Base-by-base conservation (phyloP, 2,329 filamentous ascomycete species). In the Neofusicoccum kwambonambiense region DNA sequence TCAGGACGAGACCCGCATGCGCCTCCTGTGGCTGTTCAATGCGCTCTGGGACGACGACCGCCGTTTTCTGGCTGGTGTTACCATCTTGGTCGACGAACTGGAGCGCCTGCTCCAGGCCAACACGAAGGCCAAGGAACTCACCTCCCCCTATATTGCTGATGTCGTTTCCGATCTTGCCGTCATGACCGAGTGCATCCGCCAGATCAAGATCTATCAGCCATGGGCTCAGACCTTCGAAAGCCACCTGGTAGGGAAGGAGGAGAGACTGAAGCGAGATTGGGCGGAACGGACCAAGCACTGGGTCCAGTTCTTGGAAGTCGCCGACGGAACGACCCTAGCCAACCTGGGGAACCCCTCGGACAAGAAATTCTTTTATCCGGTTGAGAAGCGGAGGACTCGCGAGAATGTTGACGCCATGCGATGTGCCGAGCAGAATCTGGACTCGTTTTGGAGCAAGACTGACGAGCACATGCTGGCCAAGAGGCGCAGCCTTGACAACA, bases 171-270 rank as follows among this genome's bases (percentile, higher is more conserved):
- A 84, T 15, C 70, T 86, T 0, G 78, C 81, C 2, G 77, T 86
- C 39, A 44, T 84, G 0, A 68, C 75, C 1, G 73, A 86, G 65
- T 82, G 80, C 56, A 34, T 79, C 7, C 71, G 73, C 4, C 82
- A 86, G 64, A 68, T 86, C 3, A 70, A 82, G 1, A 64, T 79
- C 0, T 85, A 80, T 66, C 79, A 82, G 51, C 83, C 83, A 0
- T 84, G 83, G 82, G 80, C 81, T 3, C 72, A 70, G 37, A 73
- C 68, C 0, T 83, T 82, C 51, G 76, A 81, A 6, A 35, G 15
- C 4, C 54, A 45, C 15, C 15, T 11, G 58, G 8, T 67, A 70
- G 54, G 41, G n/a, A 58, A 22, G 54, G 54, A 58, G 2, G 54
- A 19, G 22, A 41, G 39, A 5, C 19, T 61, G 31, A 61, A 41